Base-by-base conservation (phyloP, 2,329 filamentous ascomycete species). In the Ceratocystis albifundus region DNA sequence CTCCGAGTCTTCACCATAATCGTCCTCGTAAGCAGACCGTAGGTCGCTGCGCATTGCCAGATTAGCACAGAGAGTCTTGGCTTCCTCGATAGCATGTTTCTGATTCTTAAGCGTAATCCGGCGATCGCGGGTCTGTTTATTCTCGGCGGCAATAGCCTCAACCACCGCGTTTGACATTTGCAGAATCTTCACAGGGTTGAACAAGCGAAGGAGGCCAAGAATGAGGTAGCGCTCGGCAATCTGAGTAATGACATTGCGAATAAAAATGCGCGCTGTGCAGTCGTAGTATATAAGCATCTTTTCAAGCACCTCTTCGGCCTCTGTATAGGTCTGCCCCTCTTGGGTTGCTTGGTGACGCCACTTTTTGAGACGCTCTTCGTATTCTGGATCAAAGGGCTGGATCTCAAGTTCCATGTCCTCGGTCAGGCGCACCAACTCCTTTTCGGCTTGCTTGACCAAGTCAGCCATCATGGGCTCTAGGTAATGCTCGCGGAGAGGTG, bases 271-370 rank as follows among this genome's bases (percentile, higher is more conserved):
- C 5, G 79, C 78, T 1, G 79, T 80, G 7, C 82, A 68, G 48
- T 82, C 79, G 69, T 82, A 82, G 73, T 80, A 82, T 68, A 82
- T 82, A 64, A 82, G 74, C 80, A 81, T 82, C 75, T 82, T 82
- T 71, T 82, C 80, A 30, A 81, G 70, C 0, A 82, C 79, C 71
- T 82, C 80, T 67, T 82, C 78, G 0, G 80, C 80, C 67, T 82
- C 79, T 1, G 76, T 78, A 69, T 80, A 81, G 0, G 75, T 75
- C 30, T 76, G 77, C 0, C 78, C 79, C 5, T 80, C 76, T 68
- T 76, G 73, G 0, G 76, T 76, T 0, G 74, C 72, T 5, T 76
- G 73, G 0, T 73, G 73, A 4, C 80, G 78, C 80, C 80, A 82
- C 66, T 73, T 76, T 32, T 77, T 73, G 63, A 82, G 74, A 1